A percentile compares a stretch with the other conserved stretches of the same genome.
These are phyloP conservation scores for Rosellinia necatrix DNA, from an alignment of 2,329 filamentous ascomycete genomes.

Conservation along the genomic window DNA sequence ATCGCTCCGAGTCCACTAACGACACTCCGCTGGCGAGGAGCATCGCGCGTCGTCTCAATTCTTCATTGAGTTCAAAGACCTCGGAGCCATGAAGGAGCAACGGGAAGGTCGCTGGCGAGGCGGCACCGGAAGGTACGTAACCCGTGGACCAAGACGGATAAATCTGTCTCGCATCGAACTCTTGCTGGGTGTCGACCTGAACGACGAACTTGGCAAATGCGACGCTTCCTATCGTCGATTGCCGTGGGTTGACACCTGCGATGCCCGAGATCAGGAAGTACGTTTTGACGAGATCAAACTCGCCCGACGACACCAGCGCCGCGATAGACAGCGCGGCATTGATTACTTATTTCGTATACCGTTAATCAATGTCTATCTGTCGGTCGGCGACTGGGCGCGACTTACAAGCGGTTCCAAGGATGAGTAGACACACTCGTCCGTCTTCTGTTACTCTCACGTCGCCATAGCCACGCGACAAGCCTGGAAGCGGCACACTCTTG, in stretches of 20 bases:
- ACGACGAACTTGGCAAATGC: background rate
- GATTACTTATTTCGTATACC: background rate
- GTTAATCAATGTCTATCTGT: too few species aligned
- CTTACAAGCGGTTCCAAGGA: background rate
- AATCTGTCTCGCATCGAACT: background rate
- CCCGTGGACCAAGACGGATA: background rate
- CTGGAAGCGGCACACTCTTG: background rate
- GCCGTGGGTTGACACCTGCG: background rate
- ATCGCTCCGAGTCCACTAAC: background rate
- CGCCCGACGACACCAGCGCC: background rate
- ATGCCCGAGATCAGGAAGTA: background rate
- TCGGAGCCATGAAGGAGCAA: background rate
- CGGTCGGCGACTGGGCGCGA: background rate
- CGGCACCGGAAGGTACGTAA: background rate
- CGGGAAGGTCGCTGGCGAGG: background rate
- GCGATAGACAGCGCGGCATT: background rate
- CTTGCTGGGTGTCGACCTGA: background rate
- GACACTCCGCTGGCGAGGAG: background rate
- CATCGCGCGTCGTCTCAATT: background rate
- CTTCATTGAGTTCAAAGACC: background rate
- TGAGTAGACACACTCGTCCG: background rate
- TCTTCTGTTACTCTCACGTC: background rate
- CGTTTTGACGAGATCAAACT: background rate
- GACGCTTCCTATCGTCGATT: background rate
- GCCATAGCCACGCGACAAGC: background rate